These are phyloP conservation scores for Tolypocladium sp. DNA, from an alignment of 2,329 filamentous ascomycete genomes.

Conservation along the genomic window DNA sequence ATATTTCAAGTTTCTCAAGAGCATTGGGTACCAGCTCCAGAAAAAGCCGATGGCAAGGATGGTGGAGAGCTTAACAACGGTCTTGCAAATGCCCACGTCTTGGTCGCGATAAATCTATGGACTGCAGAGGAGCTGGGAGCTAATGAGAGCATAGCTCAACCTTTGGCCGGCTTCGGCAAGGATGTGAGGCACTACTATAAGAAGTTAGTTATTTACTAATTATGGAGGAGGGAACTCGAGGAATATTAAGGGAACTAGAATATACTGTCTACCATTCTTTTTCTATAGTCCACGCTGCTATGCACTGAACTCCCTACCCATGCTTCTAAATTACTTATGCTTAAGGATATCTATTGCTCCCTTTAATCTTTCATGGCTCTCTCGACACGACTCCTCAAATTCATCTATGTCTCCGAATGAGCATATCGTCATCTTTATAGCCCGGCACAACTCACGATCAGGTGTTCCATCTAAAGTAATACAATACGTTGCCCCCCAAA, in stretches of 20 bases:
- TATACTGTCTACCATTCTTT: not conserved
- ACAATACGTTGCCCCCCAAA: conserved; percentile 5
- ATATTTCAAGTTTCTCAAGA: no score
- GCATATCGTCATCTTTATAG: not conserved
- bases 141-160: no score
- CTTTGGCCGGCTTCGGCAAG: not conserved
- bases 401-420: not conserved
- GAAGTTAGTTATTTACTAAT: not conserved
- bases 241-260: not conserved
- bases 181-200: not conserved
- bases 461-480: conserved; percentile 5
- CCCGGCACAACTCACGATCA: not conserved
- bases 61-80: no score
- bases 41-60: no score
- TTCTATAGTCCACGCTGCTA: not conserved
- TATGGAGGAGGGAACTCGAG: not conserved
- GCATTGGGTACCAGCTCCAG: no score
- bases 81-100: no score
- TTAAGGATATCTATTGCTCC: not conserved
- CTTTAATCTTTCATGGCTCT: not conserved
- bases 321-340: not conserved
- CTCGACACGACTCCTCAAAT: not conserved
- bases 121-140: no score
- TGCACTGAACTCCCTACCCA: not conserved
- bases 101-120: no score